These are phyloP conservation scores for Collariella sp. DNA, from an alignment of 495 filamentous ascomycete genomes.

Conservation along the genomic window DNA sequence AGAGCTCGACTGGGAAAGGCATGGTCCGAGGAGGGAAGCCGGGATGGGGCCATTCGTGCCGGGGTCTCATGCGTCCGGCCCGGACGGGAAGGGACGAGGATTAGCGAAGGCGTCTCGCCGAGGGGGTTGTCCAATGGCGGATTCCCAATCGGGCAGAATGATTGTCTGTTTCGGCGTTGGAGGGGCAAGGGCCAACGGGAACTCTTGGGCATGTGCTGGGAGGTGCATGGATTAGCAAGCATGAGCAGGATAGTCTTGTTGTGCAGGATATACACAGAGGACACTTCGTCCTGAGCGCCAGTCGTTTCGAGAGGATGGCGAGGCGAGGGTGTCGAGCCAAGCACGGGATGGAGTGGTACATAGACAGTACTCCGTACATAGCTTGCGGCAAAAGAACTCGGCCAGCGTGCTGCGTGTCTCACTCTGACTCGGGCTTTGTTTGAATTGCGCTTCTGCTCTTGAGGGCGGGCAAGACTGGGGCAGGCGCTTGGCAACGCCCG, in stretches of 20 bases:
- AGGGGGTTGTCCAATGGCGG: slow-evolving; percentile 3
- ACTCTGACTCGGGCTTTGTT: background rate
- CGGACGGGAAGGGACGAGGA: slow-evolving; percentile 5
- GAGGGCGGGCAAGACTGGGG: background rate
- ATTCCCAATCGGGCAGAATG: background rate
- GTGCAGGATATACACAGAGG: background rate
- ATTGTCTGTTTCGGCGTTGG: background rate
- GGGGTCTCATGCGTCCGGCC: slow-evolving; percentile 4
- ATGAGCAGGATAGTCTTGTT: background rate
- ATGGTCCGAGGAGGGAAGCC: background rate
- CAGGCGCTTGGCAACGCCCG: background rate
- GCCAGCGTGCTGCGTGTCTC: background rate
- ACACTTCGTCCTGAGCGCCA: background rate
- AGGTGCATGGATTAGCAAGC: background rate
- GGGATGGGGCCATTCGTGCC: background rate
- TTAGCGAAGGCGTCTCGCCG: background rate
- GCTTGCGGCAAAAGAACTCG: background rate
- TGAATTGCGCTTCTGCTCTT: background rate
- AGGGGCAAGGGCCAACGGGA: background rate
- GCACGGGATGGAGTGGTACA: background rate
- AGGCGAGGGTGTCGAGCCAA: background rate
- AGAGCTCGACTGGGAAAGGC: background rate
- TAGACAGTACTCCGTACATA: background rate
- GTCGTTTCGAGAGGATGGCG: background rate
- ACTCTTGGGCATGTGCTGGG: background rate